A percentile compares a stretch with the other conserved stretches of the same genome.
phyloP scores from a whole-genome alignment of 148 eudicot genomes.

The Mesembryanthemum crystallinum region DNA sequence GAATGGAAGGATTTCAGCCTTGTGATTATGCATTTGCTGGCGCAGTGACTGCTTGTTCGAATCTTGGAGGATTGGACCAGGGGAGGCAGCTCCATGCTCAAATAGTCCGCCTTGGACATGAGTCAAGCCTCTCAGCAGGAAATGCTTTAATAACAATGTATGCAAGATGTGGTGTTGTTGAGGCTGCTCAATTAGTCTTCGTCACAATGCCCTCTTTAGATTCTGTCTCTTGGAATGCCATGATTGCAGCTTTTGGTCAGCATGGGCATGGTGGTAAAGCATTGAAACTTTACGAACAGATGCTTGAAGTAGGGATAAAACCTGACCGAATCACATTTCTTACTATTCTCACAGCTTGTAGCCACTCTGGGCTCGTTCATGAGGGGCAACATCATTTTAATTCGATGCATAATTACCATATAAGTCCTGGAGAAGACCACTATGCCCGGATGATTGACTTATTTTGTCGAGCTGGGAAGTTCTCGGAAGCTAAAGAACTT shows the following conservation, averaged over 20 bases:
- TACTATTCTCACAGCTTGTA: slow-evolving; percentile 60
- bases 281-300: slow-evolving; percentile 45
- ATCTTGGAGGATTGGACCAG: slow-evolving; percentile 51
- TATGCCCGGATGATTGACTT: slow-evolving; percentile 56
- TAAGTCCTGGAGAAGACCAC: slow-evolving; percentile 60
- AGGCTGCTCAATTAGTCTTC: slow-evolving; percentile 39
- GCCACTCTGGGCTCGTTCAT: slow-evolving; percentile 57
- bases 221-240: slow-evolving; percentile 70
- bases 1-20: slow-evolving; percentile 48
- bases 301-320: slow-evolving; percentile 42
- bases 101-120: slow-evolving; percentile 41
- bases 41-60: slow-evolving; percentile 55
- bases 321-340: slow-evolving; percentile 62
- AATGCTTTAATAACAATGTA: slow-evolving; percentile 73
- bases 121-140: slow-evolving; percentile 55
- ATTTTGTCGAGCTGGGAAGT: slow-evolving; percentile 59
- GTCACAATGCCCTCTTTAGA: slow-evolving; percentile 49
- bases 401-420: slow-evolving; percentile 43
- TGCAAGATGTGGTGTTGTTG: slow-evolving; percentile 56
- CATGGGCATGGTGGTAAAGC: slow-evolving; percentile 60
- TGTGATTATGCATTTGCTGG: slow-evolving; percentile 62
- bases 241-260: slow-evolving; percentile 62
- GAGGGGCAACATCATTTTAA: slow-evolving; percentile 48
- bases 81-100: slow-evolving; percentile 64
- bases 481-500: slow-evolving; percentile 50